phyloP scores from a whole-genome alignment of 202 grass and related monocot species.

The Brachypodium distachyon region DNA sequence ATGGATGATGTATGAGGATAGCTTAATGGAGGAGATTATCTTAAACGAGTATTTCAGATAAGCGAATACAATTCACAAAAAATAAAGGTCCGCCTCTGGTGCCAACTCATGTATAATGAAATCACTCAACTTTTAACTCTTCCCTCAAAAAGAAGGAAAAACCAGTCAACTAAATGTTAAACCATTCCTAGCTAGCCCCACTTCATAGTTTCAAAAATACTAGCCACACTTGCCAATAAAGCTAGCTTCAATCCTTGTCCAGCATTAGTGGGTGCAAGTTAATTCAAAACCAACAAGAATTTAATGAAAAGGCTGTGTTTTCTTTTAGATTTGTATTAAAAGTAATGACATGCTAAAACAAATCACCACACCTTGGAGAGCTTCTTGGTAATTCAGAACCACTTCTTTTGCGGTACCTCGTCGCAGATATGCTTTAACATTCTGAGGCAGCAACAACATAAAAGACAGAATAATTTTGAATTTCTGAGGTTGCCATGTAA shows the following conservation, averaged over 20 bases:
- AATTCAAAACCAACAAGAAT: background rate
- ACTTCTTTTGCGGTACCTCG: constrained; percentile 73
- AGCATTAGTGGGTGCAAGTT: background rate
- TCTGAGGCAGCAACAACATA: constrained; percentile 38
- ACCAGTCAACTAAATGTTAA: background rate
- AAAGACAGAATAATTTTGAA: background rate
- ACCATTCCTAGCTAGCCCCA: background rate
- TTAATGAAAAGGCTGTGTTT: background rate
- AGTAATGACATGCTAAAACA: constrained; percentile 11
- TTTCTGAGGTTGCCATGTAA: background rate
- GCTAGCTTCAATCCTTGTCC: background rate
- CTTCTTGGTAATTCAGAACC: constrained; percentile 77
- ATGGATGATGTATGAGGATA: background rate
- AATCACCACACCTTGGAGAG: constrained; percentile 64
- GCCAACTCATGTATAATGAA: background rate
- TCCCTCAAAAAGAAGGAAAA: background rate
- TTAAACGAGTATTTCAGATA: background rate
- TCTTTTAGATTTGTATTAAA: background rate
- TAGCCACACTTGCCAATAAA: background rate
- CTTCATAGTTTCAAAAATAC: no score
- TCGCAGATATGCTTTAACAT: constrained; percentile 94
- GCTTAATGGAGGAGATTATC: background rate
- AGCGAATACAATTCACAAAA: background rate
- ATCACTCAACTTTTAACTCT: background rate
- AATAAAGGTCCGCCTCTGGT: background rate